Evolutionary conservation across 2,329 filamentous ascomycete species (phyloP).

Genomic region (Penicillium sp.): DNA sequence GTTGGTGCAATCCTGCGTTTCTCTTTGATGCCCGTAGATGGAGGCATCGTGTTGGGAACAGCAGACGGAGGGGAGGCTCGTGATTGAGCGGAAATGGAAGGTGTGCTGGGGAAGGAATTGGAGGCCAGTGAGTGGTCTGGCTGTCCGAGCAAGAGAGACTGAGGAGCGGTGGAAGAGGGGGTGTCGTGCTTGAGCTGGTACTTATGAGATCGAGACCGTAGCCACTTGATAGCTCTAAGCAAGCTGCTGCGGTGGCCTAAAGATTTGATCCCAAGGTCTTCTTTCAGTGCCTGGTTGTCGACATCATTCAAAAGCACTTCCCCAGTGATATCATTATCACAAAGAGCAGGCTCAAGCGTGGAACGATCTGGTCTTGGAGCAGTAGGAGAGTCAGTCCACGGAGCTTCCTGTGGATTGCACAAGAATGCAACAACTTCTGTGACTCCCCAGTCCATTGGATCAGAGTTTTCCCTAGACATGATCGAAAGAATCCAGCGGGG

Average conservation of each 20-base stretch:
- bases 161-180: not conserved
- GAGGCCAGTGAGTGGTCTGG: too few relatives aligned
- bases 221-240: conserved; percentile 50
- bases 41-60: too few relatives aligned
- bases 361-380: conserved; percentile 47
- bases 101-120: too few relatives aligned
- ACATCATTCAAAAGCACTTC: conserved; percentile 56
- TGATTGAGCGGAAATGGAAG: too few relatives aligned
- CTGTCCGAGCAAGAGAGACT: too few relatives aligned
- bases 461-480: conserved; percentile 37
- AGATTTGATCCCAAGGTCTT: conserved; percentile 54
- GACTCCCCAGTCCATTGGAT: conserved; percentile 70
- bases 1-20: conserved; percentile 3
- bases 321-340: conserved; percentile 61
- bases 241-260: conserved; percentile 56
- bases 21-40: not conserved
- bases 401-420: conserved; percentile 49
- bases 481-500: not conserved
- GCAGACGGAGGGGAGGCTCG: too few relatives aligned
- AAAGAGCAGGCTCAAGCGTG: conserved; percentile 50
- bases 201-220: conserved; percentile 49
- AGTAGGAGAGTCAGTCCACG: conserved; percentile 31
- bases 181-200: conserved; percentile 33
- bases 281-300: conserved; percentile 42
- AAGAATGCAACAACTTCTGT: conserved; percentile 62